Base-by-base conservation (phyloP, 768 basidiomycete genomes). In the Naematelia encephala region DNA sequence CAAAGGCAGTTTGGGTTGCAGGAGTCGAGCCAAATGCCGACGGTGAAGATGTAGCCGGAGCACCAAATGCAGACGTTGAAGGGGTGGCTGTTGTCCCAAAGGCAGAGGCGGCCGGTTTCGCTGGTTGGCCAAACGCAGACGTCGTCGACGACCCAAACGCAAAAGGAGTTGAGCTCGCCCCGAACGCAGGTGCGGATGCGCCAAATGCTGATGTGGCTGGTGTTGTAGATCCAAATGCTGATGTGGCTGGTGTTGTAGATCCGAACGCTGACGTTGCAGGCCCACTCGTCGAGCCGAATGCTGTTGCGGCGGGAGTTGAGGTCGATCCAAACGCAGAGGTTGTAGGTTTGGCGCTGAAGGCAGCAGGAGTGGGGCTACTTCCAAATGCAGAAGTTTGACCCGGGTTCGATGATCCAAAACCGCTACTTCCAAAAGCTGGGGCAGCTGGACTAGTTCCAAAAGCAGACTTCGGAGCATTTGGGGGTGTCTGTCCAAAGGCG, bases 191-290 rank as follows among this genome's bases (percentile, higher is more conserved):
- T 14, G 57, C 53, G 11, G 62, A 29, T 3, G 52, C 16, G 14
- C 48, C 8, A 14, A 42, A 19, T 13, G 51, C 21, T n/a, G 56
- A 16, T 44, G 64, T 13, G 13, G 12, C 25, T 13, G 27, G 48
- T 12, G 64, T 14, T 5, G 57, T 56, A 8, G 39, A 53, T 34
- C 63, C 68, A 22, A 66, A 69, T 8, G 68, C 62, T 3, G 68
- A 61, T 14, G 61, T 2, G 11, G 57, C 50, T n/a, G 58, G 53
- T 46, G 28, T 51, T 22, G 50, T 28, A 27, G 57, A 47, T n/a
- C 43, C 45, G 28, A 56, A 56, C 28, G 55, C 55, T 16, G 52
- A 34, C 26, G 59, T 34, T 14, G 52, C 54, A 22, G 66, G 50
- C 23, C 53, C 46, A 11, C 26, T 22, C 19, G 50, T 19, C 8